phyloP scores from a whole-genome alignment of 2,329 filamentous ascomycete species.

The Exophiala dermatitidis region DNA sequence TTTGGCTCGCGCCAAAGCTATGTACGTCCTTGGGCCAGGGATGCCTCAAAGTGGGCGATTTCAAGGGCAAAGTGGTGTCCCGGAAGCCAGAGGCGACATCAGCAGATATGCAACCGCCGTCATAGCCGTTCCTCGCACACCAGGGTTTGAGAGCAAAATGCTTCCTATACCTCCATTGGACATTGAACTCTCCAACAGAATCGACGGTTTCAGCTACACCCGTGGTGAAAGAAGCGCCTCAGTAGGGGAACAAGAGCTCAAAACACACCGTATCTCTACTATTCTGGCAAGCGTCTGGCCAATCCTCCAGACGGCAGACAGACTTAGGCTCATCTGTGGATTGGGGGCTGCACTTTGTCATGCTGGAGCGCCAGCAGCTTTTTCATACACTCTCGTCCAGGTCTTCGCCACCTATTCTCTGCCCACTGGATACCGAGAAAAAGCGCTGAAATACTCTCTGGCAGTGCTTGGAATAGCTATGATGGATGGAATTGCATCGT shows the following conservation, averaged over 20 bases:
- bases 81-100: neutral
- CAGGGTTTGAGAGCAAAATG: constrained; percentile 6
- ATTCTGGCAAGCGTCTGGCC: constrained; percentile 68
- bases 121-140: neutral
- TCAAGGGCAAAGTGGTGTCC: too few species aligned
- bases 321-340: constrained; percentile 52
- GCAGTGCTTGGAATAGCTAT: constrained; percentile 61
- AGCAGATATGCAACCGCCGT: neutral
- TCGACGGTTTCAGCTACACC: neutral
- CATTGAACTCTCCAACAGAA: neutral
- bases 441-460: constrained; percentile 60
- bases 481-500: constrained; percentile 59
- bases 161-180: constrained; percentile 9
- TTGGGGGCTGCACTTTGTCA: constrained; percentile 57
- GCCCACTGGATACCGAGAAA: constrained; percentile 40
- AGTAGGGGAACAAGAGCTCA: neutral
- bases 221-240: neutral
- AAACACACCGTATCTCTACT: constrained; percentile 36
- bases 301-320: constrained; percentile 47
- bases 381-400: constrained; percentile 67
- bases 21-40: constrained; percentile 2
- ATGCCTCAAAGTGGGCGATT: neutral
- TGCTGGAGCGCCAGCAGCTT: constrained; percentile 62
- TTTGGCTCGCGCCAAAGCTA: constrained; percentile 12
- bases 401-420: constrained; percentile 65